A percentile compares a stretch with the other conserved stretches of the same genome.
Conservation (phyloP, 2,329 filamentous ascomycete genomes). For the Daldinia sp. region DNA sequence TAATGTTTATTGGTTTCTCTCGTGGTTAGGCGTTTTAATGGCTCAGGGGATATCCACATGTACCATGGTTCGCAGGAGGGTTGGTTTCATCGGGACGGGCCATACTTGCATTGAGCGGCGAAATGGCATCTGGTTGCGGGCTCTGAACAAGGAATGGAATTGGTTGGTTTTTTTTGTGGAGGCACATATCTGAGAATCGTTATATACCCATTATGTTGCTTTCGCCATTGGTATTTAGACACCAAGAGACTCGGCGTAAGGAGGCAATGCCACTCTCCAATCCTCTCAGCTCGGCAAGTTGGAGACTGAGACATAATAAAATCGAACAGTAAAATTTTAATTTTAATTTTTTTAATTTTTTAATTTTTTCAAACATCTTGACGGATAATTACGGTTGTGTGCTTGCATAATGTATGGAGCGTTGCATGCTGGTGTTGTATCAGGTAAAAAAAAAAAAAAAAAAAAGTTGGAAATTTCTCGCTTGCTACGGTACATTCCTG, state of each 20-base stretch:
- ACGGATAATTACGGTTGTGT: slow-evolving; percentile 34
- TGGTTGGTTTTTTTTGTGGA: slow-evolving; percentile 4
- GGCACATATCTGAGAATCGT: slow-evolving; percentile 28
- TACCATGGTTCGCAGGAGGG: slow-evolving; percentile 18
- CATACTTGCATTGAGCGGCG: slow-evolving; percentile 27
- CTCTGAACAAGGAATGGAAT: slow-evolving; percentile 14
- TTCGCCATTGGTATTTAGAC: slow-evolving; percentile 22
- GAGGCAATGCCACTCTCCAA: slow-evolving; percentile 23
- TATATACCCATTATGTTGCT: slow-evolving; percentile 33
- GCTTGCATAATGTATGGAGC: slow-evolving; percentile 4
- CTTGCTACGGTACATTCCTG: slow-evolving; percentile 15
- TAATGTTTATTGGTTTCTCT: slow-evolving; percentile 23
- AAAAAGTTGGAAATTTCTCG: slow-evolving; percentile 22
- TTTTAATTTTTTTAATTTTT: background rate
- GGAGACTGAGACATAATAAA: slow-evolving; percentile 19
- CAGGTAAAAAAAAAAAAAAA: background rate
- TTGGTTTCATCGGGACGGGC: slow-evolving; percentile 28
- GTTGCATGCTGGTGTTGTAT: slow-evolving; percentile 14
- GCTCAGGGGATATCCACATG: slow-evolving; percentile 25
- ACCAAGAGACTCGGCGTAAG: slow-evolving; percentile 20
- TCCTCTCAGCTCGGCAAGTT: slow-evolving; percentile 23
- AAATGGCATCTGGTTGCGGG: slow-evolving; percentile 22
- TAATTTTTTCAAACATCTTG: background rate
- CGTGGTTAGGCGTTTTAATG: slow-evolving; percentile 34
- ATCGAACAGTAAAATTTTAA: too few relatives aligned